Evolutionary conservation across 768 basidiomycete genomes (phyloP).

Genomic region (Boletus rubroflammeus): DNA sequence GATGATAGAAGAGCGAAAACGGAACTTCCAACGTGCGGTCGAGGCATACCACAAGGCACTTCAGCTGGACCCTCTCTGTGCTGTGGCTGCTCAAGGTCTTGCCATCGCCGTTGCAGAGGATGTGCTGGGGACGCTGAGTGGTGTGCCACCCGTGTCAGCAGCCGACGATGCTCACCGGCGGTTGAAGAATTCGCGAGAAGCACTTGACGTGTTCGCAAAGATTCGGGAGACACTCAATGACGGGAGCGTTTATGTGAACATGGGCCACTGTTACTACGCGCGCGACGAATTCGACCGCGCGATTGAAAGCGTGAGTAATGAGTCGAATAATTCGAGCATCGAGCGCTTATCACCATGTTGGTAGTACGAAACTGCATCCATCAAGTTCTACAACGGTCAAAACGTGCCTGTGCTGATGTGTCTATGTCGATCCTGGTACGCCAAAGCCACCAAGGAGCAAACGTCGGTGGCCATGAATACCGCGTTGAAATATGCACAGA

Average conservation of each 20-base stretch:
- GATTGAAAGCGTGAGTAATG: constrained; percentile 79
- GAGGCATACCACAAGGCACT: constrained; percentile 94
- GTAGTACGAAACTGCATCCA: constrained; percentile 91
- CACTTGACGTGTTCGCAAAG: constrained; percentile 85
- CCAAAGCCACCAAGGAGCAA: constrained; percentile 88
- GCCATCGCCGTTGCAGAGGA: constrained; percentile 95
- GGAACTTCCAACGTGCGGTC: constrained; percentile 75
- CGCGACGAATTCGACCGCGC: constrained; percentile 94
- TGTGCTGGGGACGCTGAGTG: constrained; percentile 66
- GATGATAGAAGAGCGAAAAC: constrained; percentile 59
- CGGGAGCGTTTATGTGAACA: constrained; percentile 90
- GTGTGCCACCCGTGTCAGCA: constrained; percentile 43
- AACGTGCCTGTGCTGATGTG: constrained; percentile 78
- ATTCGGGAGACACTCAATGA: constrained; percentile 81
- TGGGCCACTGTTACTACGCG: constrained; percentile 92
- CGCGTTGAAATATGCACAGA: constrained; percentile 81
- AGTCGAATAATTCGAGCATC: background rate
- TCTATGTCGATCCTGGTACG: constrained; percentile 90
- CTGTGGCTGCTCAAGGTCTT: constrained; percentile 91
- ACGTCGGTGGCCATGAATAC: constrained; percentile 76
- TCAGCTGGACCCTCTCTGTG: constrained; percentile 77
- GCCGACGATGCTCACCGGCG: constrained; percentile 66
- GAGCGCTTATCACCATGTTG: background rate
- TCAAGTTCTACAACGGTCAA: constrained; percentile 68
- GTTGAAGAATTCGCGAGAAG: constrained; percentile 76